A percentile compares a stretch with the other conserved stretches of the same genome.
These are phyloP conservation scores for Piloderma croceum DNA, from an alignment of 768 basidiomycete species.

Conservation along the genomic window DNA sequence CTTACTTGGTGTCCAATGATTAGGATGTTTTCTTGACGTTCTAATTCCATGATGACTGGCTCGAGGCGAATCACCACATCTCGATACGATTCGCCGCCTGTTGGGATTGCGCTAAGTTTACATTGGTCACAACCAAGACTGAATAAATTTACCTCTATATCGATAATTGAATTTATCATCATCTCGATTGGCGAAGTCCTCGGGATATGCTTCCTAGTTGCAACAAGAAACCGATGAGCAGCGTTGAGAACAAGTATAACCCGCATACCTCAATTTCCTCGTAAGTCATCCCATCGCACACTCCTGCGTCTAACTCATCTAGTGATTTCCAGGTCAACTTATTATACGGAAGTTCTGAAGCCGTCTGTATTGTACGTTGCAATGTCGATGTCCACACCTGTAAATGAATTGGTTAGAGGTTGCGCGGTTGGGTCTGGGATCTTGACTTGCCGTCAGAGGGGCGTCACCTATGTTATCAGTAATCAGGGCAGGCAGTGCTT, in stretches of 20 bases:
- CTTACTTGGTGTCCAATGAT: constrained; percentile 90
- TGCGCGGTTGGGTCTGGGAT: too few relatives aligned
- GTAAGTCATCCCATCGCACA: constrained; percentile 99
- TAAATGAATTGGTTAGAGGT: too few relatives aligned
- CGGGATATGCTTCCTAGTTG: constrained; percentile 90
- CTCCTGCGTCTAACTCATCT: constrained; percentile 97
- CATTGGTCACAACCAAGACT: too few relatives aligned
- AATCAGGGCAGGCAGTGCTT: constrained; percentile 81
- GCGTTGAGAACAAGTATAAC: background rate
- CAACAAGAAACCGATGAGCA: constrained; percentile 1
- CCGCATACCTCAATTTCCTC: constrained; percentile 87
- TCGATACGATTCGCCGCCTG: constrained; percentile 90
- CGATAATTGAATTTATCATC: constrained; percentile 99
- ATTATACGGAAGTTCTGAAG: constrained; percentile 69
- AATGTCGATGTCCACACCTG: constrained; percentile 99
- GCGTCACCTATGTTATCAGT: constrained; percentile 88
- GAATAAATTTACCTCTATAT: constrained; percentile 56
- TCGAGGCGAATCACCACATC: constrained; percentile 94
- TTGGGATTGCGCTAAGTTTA: background rate
- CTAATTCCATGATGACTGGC: constrained; percentile 98
- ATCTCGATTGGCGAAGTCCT: constrained; percentile 96
- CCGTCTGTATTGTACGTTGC: constrained; percentile 88
- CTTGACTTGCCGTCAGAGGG: constrained; percentile 68
- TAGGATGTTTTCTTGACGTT: constrained; percentile 94
- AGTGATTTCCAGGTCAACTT: constrained; percentile 98